These are phyloP conservation scores for Sporothrix dimorphospora DNA, from an alignment of 2,329 filamentous ascomycete genomes.

Conservation along the genomic window DNA sequence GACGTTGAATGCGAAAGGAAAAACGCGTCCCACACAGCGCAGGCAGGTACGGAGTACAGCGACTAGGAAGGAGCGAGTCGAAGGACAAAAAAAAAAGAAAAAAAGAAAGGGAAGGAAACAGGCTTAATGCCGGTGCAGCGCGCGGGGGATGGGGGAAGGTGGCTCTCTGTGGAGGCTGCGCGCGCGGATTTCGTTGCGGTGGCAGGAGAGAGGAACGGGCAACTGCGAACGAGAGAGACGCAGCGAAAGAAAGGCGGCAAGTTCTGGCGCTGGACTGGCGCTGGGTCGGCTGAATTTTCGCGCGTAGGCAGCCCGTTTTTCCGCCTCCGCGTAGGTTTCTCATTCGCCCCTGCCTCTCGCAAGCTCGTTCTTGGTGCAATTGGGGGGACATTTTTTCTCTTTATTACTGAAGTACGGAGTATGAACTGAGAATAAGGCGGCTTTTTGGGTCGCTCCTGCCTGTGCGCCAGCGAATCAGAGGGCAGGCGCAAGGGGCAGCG, in stretches of 20 bases:
- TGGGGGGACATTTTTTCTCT: background rate
- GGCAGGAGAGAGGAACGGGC: background rate
- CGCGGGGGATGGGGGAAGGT: conserved; percentile 2
- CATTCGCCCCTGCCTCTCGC: background rate
- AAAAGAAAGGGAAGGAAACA: background rate
- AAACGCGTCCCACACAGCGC: conserved; percentile 27
- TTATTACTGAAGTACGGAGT: background rate
- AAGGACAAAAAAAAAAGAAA: background rate
- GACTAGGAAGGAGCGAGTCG: background rate
- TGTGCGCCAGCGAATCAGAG: conserved; percentile 12
- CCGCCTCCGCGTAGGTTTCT: background rate
- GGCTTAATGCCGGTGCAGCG: conserved; percentile 18
- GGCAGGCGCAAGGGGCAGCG: conserved; percentile 16
- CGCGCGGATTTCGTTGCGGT: background rate
- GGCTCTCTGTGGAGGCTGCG: conserved; percentile 14
- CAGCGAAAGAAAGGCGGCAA: background rate
- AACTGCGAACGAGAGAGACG: background rate
- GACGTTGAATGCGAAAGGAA: conserved; percentile 4
- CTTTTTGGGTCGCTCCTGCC: background rate
- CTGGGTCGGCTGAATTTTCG: conserved; percentile 16
- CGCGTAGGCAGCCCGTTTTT: conserved; percentile 19
- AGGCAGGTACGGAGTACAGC: background rate
- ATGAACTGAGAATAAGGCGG: background rate
- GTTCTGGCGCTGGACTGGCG: background rate
- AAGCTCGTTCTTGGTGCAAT: background rate